Evolutionary conservation across 495 filamentous ascomycete genomes (phyloP).

Genomic region (Neurospora pannonica): DNA sequence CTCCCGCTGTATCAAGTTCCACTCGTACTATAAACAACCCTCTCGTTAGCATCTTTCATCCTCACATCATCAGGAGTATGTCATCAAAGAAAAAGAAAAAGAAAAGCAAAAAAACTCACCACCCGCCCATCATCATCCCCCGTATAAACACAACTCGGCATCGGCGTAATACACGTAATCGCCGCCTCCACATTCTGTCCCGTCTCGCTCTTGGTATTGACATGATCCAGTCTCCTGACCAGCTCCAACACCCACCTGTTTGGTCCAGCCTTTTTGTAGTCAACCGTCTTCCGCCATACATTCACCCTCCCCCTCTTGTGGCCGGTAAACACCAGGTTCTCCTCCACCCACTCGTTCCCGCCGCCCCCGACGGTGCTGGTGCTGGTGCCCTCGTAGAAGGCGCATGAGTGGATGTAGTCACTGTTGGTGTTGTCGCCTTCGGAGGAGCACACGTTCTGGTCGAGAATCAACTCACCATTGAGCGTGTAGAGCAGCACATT

Average conservation of each 20-base stretch:
- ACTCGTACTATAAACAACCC: constrained; percentile 57
- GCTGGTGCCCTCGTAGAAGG: constrained; percentile 74
- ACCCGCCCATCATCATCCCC: constrained; percentile 87
- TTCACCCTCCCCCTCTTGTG: constrained; percentile 80
- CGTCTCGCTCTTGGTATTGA: constrained; percentile 60
- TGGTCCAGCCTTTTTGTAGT: constrained; percentile 14
- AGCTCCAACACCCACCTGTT: constrained; percentile 39
- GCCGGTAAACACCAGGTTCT: constrained; percentile 78
- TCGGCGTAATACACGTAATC: constrained; percentile 79
- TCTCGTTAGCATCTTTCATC: constrained; percentile 14
- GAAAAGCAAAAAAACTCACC: constrained; percentile 28
- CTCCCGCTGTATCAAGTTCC: constrained; percentile 70
- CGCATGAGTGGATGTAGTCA: constrained; percentile 69
- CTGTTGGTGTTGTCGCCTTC: neutral
- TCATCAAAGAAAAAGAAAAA: neutral
- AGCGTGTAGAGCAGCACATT: constrained; percentile 74
- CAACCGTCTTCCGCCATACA: constrained; percentile 47
- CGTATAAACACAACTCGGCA: constrained; percentile 78
- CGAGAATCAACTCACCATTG: constrained; percentile 73
- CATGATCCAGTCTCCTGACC: constrained; percentile 74
- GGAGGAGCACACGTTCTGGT: constrained; percentile 66
- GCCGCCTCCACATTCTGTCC: constrained; percentile 70
- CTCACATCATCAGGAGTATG: neutral
- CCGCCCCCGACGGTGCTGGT: constrained; percentile 10
- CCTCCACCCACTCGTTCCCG: constrained; percentile 87